Base-by-base conservation (phyloP, 1,139 yeast genomes). In the Spathaspora sp. region DNA sequence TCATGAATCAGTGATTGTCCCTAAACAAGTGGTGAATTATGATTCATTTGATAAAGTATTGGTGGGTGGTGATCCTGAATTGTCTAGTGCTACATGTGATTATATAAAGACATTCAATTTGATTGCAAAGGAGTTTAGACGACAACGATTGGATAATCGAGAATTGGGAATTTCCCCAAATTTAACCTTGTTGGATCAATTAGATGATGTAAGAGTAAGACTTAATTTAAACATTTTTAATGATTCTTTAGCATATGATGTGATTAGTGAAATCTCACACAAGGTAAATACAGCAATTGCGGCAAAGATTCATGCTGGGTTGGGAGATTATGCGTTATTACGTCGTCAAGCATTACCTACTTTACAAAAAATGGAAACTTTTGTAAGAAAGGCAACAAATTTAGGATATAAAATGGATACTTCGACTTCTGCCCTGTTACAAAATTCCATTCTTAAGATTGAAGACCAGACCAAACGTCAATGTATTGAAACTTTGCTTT, bases 321-420 rank as follows among this genome's bases (percentile, higher is more conserved):
- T 90, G 43, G 97, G 97, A 1, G 90, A 87, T 53, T 68, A 74
- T 44, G 90, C 98, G 0, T 79, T 93, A 46, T 78, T 93, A 59
- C 86, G 98, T 65, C 88, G 95, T 63, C 96, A 91, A 54, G 78
- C 89, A 5, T 81, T 86, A 54, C 98, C 99, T 31, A 82, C 95
- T 2, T 72, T 86, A 50, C 88, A 85, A 44, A 88, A 90, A 60
- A 75, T 91, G 68, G 95, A 89, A 59, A 80, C 88, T 1, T 87
- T 93, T 61, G 83, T 84, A 40, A 78, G 84, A 53, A 87, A 83
- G 55, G 82, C 89, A 34, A 70, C 80, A 15, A 74, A 82, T 51
- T 76, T 88, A 50, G 89, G 89, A 2, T 74, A 83, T 53, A 74
- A 78, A 17, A 74, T 91, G 49, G 97, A 91, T 60, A 82, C 95